These are phyloP conservation scores for Globisporangium nodosum DNA, from an alignment of 352 stramenopile species.

Conservation along the genomic window DNA sequence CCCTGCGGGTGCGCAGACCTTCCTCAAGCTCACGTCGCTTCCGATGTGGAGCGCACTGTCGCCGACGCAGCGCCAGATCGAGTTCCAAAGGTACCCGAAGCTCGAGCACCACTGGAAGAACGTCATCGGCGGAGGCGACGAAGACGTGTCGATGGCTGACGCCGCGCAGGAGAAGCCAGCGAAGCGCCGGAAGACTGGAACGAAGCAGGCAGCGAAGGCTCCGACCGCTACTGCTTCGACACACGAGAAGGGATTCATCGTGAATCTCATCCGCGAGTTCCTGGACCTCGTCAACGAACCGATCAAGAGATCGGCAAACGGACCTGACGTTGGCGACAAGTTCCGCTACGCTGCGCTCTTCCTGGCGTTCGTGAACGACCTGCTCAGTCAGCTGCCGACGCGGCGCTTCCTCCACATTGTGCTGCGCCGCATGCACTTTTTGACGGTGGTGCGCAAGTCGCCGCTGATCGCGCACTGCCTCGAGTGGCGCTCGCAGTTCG, in stretches of 20 bases:
- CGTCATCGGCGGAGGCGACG: constrained; percentile 11
- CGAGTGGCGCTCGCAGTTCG: constrained; percentile 26
- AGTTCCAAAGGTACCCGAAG: constrained; percentile 61
- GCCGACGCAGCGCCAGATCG: constrained; percentile 44
- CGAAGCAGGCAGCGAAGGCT: background rate
- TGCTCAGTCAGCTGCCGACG: constrained; percentile 87
- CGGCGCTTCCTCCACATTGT: constrained; percentile 78
- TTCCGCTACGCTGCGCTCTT: constrained; percentile 51
- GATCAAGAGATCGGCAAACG: constrained; percentile 13
- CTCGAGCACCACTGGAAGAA: constrained; percentile 64
- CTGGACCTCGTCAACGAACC: constrained; percentile 23
- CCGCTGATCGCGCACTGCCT: constrained; percentile 31
- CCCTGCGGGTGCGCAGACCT: constrained; percentile 9
- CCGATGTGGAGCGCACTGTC: constrained; percentile 57
- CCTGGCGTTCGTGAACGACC: constrained; percentile 77
- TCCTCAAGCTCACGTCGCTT: constrained; percentile 65
- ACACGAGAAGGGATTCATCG: constrained; percentile 31
- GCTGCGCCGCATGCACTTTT: constrained; percentile 59
- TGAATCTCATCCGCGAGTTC: constrained; percentile 41
- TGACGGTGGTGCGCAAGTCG: constrained; percentile 32
- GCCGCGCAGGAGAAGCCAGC: constrained; percentile 10
- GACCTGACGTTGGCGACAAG: constrained; percentile 7
- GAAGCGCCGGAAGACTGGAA: constrained; percentile 33
- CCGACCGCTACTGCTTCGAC: background rate
- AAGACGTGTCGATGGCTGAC: background rate